Evolutionary conservation across 139 green algal genomes (phyloP).

Genomic region (Deuterostichococcus epilithicus): DNA sequence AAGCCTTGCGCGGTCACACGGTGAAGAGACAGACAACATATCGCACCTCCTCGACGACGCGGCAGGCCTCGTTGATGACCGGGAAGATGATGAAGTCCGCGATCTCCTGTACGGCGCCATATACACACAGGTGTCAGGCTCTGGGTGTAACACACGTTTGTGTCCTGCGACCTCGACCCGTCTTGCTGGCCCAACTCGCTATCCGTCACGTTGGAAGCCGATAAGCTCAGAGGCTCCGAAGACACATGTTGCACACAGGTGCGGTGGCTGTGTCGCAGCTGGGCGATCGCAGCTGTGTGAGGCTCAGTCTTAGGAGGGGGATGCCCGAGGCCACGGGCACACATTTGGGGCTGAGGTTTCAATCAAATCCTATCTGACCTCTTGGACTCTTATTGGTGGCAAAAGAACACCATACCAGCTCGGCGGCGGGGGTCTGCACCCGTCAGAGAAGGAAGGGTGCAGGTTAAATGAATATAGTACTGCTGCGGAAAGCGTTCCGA

Average conservation of each 20-base stretch:
- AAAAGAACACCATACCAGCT: not conserved
- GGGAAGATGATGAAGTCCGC: constrained; percentile 99
- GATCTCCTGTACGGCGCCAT: constrained; percentile 69
- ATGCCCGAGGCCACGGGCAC: no score
- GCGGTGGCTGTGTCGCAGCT: no score
- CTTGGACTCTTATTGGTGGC: no score
- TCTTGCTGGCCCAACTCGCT: not conserved
- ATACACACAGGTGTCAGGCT: not conserved
- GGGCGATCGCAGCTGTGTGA: no score
- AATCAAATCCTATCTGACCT: no score
- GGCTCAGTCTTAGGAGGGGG: no score
- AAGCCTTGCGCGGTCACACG: no score
- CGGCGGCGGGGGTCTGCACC: constrained; percentile 12
- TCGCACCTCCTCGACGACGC: constrained; percentile 61
- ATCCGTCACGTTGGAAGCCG: not conserved
- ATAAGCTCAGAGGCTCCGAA: not conserved
- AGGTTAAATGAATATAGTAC: not conserved
- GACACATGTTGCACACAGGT: not conserved
- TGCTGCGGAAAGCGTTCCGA: not conserved
- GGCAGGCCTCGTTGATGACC: constrained; percentile 85
- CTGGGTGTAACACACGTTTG: not conserved
- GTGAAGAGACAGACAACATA: no score
- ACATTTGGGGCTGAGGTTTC: no score
- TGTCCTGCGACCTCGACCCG: not conserved
- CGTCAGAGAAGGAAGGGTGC: not conserved